A percentile compares a stretch with the other conserved stretches of the same genome.
phyloP scores from a whole-genome alignment of 441 rosid genomes.

The Erodium chrysanthum region DNA sequence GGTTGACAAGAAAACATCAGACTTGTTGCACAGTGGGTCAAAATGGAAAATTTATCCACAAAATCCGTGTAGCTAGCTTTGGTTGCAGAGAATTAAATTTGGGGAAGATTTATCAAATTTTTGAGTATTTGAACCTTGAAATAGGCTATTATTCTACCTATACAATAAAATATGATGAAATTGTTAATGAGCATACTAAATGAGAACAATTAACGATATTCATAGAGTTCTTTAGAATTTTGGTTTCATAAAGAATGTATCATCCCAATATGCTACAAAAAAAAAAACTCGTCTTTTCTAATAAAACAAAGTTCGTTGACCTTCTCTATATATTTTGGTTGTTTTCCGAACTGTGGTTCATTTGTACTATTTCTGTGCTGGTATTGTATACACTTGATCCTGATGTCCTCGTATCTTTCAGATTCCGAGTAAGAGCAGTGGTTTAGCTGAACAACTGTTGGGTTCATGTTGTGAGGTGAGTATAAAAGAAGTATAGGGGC shows the following conservation, averaged over 20 bases:
- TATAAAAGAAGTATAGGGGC: conserved; percentile 4
- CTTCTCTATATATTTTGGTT: background rate
- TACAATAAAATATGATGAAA: background rate
- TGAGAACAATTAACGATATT: background rate
- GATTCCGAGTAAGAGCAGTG: conserved; percentile 45
- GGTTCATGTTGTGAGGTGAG: conserved; percentile 83
- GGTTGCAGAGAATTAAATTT: too few species aligned
- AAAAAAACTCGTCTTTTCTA: background rate
- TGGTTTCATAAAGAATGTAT: background rate
- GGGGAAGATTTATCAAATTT: background rate
- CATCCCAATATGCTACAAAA: background rate
- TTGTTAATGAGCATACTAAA: background rate
- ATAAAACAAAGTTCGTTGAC: background rate
- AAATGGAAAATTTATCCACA: too few species aligned
- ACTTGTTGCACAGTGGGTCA: too few species aligned
- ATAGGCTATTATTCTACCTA: background rate
- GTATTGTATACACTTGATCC: conserved; percentile 18
- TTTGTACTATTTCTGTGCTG: conserved; percentile 7
- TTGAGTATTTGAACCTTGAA: background rate
- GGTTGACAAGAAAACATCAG: too few species aligned
- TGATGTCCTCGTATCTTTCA: conserved; percentile 26
- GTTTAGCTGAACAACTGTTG: conserved; percentile 59
- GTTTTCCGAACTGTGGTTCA: background rate
- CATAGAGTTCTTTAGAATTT: background rate
- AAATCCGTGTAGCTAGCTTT: too few species aligned